Evolutionary conservation across 1,139 yeast species (phyloP).

Genomic region (Taiozyma onychis): DNA sequence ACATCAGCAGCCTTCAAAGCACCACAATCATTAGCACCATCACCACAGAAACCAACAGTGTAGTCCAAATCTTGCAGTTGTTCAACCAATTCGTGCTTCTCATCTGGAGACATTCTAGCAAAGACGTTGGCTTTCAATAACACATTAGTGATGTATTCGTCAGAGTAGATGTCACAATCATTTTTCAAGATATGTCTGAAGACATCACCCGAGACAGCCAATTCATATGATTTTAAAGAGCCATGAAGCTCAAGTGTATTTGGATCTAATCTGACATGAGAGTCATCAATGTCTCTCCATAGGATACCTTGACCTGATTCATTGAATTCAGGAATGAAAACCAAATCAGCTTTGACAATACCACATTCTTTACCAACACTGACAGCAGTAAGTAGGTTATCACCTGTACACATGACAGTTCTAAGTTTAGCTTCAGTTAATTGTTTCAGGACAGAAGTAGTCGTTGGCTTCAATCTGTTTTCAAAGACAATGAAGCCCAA

Average conservation of each 20-base stretch:
- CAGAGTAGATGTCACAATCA: slow-evolving; percentile 31
- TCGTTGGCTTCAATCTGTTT: slow-evolving; percentile 72
- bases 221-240: slow-evolving; percentile 38
- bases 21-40: slow-evolving; percentile 97
- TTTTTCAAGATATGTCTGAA: slow-evolving; percentile 68
- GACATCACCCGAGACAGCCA: slow-evolving; percentile 91
- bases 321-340: slow-evolving; percentile 64
- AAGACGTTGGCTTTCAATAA: slow-evolving; percentile 72
- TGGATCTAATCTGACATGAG: slow-evolving; percentile 50
- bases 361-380: slow-evolving; percentile 88
- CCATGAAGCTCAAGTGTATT: slow-evolving; percentile 39
- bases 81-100: slow-evolving; percentile 90
- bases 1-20: slow-evolving; percentile 97
- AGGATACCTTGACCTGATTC: slow-evolving; percentile 27
- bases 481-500: slow-evolving; percentile 90
- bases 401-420: slow-evolving; percentile 97
- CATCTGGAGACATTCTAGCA: slow-evolving; percentile 99
- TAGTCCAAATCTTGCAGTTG: slow-evolving; percentile 79
- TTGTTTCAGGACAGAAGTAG: slow-evolving; percentile 53
- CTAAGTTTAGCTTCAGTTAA: slow-evolving; percentile 65
- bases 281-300: slow-evolving; percentile 65
- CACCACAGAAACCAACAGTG: slow-evolving; percentile 97
- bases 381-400: slow-evolving; percentile 87
- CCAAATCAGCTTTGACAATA: slow-evolving; percentile 43
- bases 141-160: slow-evolving; percentile 45